Conservation (phyloP, 257 asterid species). For the Scutellaria baicalensis region DNA sequence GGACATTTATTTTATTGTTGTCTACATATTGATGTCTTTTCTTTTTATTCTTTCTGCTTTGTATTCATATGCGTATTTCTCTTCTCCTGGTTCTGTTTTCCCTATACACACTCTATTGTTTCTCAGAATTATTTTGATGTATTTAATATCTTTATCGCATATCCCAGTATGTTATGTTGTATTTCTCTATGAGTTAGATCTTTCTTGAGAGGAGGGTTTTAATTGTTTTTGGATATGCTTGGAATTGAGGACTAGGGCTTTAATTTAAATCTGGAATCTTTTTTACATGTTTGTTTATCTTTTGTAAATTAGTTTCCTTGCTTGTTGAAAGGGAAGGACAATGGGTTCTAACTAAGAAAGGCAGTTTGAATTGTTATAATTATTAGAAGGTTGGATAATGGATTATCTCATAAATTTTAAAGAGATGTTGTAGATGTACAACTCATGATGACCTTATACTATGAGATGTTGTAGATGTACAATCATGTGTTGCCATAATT, state of each 20-base stretch:
- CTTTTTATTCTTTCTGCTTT: background rate
- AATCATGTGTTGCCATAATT: background rate
- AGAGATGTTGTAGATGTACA: background rate
- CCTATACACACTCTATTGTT: background rate
- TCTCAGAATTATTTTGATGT: background rate
- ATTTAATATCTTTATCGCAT: background rate
- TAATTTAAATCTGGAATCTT: background rate
- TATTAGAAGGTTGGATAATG: background rate
- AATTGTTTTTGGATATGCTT: background rate
- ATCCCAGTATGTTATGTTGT: background rate
- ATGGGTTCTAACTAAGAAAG: background rate
- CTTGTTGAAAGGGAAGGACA: background rate
- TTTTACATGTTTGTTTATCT: background rate
- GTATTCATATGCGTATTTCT: background rate
- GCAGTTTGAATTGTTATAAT: background rate
- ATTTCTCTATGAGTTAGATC: constrained; percentile 13
- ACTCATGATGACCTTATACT: background rate
- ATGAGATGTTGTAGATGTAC: too few relatives aligned
- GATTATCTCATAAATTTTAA: background rate
- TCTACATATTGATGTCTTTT: too few relatives aligned
- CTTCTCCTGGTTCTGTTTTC: constrained; percentile 6
- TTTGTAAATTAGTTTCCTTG: background rate
- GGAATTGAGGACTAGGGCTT: constrained; percentile 7
- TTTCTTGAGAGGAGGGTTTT: background rate
- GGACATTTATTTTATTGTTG: too few relatives aligned